These are phyloP conservation scores for Heliamphora pulchella DNA, from an alignment of 179 eudicot species.

Conservation along the genomic window DNA sequence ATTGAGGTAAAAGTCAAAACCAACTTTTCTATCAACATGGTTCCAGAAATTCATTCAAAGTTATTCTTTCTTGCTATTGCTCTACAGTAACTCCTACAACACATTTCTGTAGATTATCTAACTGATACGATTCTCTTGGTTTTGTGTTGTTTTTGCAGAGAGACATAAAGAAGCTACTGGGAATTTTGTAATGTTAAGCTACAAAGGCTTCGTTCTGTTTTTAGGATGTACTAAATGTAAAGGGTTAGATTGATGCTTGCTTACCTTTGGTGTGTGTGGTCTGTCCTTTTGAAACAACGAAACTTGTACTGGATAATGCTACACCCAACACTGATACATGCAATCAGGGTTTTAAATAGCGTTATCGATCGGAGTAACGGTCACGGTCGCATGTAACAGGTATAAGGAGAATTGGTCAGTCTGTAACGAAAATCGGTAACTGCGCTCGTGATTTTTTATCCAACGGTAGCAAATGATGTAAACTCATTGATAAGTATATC, in stretches of 20 bases:
- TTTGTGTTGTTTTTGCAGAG: slow-evolving; percentile 37
- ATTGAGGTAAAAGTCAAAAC: slow-evolving; percentile 71
- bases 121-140: neutral
- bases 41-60: neutral
- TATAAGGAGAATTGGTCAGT: no score
- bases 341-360: neutral
- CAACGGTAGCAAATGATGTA: no score
- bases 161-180: slow-evolving; percentile 52
- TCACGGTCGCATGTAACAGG: no score
- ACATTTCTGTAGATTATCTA: neutral
- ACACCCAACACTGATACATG: neutral
- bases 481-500: no score
- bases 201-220: neutral
- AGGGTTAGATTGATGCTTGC: neutral
- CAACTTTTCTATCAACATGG: neutral
- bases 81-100: neutral
- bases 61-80: neutral
- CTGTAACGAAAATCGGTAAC: no score
- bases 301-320: neutral
- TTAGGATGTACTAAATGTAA: neutral
- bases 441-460: no score
- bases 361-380: no score
- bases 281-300: neutral
- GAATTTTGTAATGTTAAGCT: slow-evolving; percentile 11
- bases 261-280: neutral